Conservation (phyloP, 1,284 basidiomycete genomes). For the Tetrapyrgos nigripes region DNA sequence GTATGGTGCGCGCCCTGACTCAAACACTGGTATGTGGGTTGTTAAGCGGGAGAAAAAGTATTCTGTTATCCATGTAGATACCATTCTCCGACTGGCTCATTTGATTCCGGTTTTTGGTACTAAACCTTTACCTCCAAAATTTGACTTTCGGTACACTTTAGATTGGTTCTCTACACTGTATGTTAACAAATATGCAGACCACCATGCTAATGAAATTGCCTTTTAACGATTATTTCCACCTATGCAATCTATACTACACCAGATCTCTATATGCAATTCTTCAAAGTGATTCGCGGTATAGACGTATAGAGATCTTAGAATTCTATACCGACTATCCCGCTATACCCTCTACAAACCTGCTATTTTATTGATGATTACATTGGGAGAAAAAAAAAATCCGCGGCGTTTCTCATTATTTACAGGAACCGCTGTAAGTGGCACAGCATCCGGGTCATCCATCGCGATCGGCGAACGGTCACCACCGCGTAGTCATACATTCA, state of each 20-base stretch:
- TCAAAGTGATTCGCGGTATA: too few relatives aligned
- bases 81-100: constrained; percentile 5
- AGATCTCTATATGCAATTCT: not conserved
- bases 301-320: too few relatives aligned
- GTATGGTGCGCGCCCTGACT: not conserved
- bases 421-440: too few relatives aligned
- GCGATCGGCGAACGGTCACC: too few relatives aligned
- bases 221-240: not conserved
- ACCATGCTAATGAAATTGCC: constrained; percentile 20
- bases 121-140: constrained; percentile 9
- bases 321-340: too few relatives aligned
- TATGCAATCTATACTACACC: too few relatives aligned
- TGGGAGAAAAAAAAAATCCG: too few relatives aligned
- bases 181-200: constrained; percentile 26
- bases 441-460: too few relatives aligned
- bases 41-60: not conserved
- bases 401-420: too few relatives aligned
- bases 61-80: constrained; percentile 10
- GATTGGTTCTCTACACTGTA: constrained; percentile 19
- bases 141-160: constrained; percentile 13
- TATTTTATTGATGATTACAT: not conserved
- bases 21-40: constrained; percentile 15
- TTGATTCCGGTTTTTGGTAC: constrained; percentile 20
- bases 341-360: not conserved
- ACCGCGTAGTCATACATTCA: too few relatives aligned